Conservation (phyloP, 306 rosid genomes). For the Geum urbanum region DNA sequence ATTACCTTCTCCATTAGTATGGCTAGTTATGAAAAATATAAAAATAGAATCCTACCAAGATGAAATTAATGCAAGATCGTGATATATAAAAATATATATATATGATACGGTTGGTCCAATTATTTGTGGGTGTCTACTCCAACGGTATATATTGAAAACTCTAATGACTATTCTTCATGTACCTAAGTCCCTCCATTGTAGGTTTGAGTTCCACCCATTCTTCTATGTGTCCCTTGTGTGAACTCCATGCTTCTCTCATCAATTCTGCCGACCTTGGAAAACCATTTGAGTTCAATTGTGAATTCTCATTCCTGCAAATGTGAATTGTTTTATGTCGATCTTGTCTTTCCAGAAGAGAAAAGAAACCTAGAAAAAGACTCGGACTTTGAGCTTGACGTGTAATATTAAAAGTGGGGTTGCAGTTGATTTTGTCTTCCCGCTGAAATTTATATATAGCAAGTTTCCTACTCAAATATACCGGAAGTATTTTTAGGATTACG, state of each 20-base stretch:
- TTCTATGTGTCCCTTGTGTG: not conserved
- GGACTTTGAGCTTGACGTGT: conserved; percentile 1
- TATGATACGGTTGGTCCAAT: conserved; percentile 12
- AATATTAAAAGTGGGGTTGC: not conserved
- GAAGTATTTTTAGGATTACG: no score
- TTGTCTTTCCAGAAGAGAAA: not conserved
- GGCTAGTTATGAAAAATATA: no score
- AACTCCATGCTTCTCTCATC: conserved; percentile 1
- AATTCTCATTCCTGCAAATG: not conserved
- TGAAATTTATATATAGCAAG: no score
- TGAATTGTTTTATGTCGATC: not conserved
- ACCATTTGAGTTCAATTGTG: not conserved
- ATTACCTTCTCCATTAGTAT: not conserved
- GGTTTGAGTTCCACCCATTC: not conserved
- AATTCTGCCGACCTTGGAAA: conserved; percentile 11
- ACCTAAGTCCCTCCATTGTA: not conserved
- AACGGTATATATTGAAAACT: not conserved
- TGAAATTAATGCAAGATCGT: conserved; percentile 5
- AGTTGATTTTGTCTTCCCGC: conserved; percentile 28
- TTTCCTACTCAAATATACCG: no score
- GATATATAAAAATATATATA: not conserved
- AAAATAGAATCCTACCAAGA: not conserved
- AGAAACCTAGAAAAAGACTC: not conserved
- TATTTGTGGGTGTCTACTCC: conserved; percentile 12
- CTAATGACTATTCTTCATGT: not conserved